A percentile compares a stretch with the other conserved stretches of the same genome.
These are phyloP conservation scores for Fusarium sp. DNA, from an alignment of 2,329 filamentous ascomycete genomes.

Conservation along the genomic window DNA sequence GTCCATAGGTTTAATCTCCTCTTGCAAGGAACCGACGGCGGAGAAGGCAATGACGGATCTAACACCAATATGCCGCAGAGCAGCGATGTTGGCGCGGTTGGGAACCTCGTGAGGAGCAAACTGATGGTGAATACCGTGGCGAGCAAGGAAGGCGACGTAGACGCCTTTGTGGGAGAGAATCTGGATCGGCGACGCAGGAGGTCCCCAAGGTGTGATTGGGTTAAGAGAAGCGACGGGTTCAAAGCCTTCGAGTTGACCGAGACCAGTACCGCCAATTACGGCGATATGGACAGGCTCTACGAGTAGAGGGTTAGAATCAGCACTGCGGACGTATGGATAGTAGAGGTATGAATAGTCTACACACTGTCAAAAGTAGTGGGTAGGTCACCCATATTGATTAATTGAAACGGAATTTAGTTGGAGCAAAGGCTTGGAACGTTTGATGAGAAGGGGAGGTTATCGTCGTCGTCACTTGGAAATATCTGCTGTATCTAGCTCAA, in stretches of 20 bases:
- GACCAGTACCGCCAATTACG: conserved; percentile 93
- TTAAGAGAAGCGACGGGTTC: conserved; percentile 83
- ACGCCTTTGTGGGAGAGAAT: conserved; percentile 89
- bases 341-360: conserved; percentile 40
- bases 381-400: conserved; percentile 62
- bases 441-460: conserved; percentile 13
- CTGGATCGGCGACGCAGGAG: conserved; percentile 79
- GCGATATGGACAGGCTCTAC: conserved; percentile 82
- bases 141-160: conserved; percentile 91
- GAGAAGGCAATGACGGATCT: conserved; percentile 94
- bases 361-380: conserved; percentile 71
- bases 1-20: conserved; percentile 94
- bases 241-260: conserved; percentile 88
- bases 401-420: conserved; percentile 5
- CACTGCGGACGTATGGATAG: conserved; percentile 5
- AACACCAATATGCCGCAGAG: conserved; percentile 90
- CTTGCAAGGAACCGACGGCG: conserved; percentile 91
- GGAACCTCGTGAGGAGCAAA: conserved; percentile 96
- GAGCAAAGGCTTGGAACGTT: conserved; percentile 5
- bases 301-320: conserved; percentile 27
- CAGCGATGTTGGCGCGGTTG: conserved; percentile 95
- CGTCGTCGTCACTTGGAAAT: conserved; percentile 23
- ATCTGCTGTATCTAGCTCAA: conserved; percentile 21
- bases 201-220: conserved; percentile 88
- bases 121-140: conserved; percentile 90